Evolutionary conservation across 2,329 filamentous ascomycete species (phyloP).

Genomic region (Colletotrichum ledebouriae): DNA sequence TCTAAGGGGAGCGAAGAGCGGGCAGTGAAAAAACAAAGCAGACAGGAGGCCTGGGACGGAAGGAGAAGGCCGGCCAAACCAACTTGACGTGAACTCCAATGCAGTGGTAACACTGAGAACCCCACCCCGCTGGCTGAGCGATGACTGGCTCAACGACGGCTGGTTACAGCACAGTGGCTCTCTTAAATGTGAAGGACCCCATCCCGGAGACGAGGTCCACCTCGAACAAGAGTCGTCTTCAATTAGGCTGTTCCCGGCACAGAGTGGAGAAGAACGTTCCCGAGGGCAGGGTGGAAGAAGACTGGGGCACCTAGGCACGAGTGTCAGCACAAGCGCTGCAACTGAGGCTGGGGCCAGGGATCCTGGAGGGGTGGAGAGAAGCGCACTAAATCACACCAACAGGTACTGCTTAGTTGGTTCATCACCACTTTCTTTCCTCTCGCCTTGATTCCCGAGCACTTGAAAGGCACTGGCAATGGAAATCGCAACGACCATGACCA

Average conservation of each 20-base stretch:
- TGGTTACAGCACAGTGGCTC: conserved; percentile 36
- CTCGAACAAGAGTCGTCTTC: not conserved
- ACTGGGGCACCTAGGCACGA: not conserved
- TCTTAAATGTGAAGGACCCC: conserved; percentile 16
- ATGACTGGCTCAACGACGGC: conserved; percentile 27
- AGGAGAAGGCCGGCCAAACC: conserved; percentile 22
- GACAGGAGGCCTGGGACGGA: not conserved
- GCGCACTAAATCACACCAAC: too few species aligned
- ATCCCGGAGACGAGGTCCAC: conserved; percentile 35
- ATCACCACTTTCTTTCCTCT: too few species aligned
- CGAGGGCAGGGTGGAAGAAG: conserved; percentile 25
- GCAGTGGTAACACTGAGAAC: conserved; percentile 41
- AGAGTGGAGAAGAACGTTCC: conserved; percentile 14
- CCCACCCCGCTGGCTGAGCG: conserved; percentile 35
- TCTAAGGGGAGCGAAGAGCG: conserved; percentile 8
- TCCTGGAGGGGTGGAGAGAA: not conserved
- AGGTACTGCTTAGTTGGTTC: too few species aligned
- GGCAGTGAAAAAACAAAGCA: conserved; percentile 15
- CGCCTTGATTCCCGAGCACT: too few species aligned
- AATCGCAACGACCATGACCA: too few species aligned
- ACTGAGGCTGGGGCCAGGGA: conserved; percentile 9
- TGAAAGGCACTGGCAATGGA: too few species aligned
- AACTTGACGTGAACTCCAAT: conserved; percentile 33
- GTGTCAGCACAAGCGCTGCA: conserved; percentile 36
- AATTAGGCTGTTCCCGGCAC: not conserved